Conservation (phyloP, 371 early-diverging fungal genomes). For the Polyrhizophydium stewartii region DNA sequence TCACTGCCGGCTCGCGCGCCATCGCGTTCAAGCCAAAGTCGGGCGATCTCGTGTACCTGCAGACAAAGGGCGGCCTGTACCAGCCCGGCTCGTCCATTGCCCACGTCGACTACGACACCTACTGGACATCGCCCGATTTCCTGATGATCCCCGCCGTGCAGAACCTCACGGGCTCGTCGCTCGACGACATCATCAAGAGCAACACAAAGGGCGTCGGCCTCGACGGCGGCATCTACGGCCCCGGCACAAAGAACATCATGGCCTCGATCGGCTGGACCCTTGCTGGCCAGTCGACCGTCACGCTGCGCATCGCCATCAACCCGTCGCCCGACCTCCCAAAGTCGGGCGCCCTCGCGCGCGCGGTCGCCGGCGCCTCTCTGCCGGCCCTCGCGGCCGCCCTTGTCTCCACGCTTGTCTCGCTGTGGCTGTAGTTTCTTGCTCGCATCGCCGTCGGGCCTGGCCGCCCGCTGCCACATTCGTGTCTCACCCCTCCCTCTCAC, state of each 20-base stretch:
- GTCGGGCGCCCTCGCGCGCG: not conserved
- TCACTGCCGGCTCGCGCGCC: conserved; percentile 8
- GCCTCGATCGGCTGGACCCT: conserved; percentile 19
- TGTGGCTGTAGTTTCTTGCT: no score
- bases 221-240: conserved; percentile 19
- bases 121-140: conserved; percentile 43
- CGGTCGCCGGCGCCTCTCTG: no score
- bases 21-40: conserved; percentile 11
- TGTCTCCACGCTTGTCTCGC: no score
- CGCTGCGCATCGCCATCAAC: not conserved
- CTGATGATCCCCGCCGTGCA: conserved; percentile 43
- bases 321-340: not conserved
- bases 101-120: conserved; percentile 42
- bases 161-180: conserved; percentile 12
- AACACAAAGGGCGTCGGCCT: conserved; percentile 5
- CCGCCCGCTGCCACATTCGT: no score
- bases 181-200: conserved; percentile 19
- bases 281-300: not conserved
- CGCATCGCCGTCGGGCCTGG: no score
- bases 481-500: no score
- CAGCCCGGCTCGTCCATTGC: conserved; percentile 47
- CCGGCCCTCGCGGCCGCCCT: no score
- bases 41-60: conserved; percentile 9
- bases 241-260: conserved; percentile 12
- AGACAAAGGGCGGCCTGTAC: conserved; percentile 35